Evolutionary conservation across 108 stramenopile genomes (phyloP).

Genomic region (Thalassiosira profunda): DNA sequence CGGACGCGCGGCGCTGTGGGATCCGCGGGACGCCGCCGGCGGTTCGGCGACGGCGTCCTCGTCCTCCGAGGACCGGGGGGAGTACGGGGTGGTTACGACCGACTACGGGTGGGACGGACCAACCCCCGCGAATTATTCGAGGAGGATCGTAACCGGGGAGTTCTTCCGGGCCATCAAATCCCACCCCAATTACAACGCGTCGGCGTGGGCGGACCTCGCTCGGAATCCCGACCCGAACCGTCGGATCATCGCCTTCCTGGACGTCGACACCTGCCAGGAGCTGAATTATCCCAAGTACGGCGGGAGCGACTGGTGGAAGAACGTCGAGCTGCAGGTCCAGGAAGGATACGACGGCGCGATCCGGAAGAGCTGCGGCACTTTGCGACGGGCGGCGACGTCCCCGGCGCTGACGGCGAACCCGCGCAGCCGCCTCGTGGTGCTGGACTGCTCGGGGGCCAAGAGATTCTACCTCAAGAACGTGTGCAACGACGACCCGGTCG

Average conservation of each 20-base stretch:
- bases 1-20: no score
- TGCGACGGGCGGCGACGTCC: background rate
- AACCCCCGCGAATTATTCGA: no score
- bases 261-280: slow-evolving; percentile 37
- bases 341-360: background rate
- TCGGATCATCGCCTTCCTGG: slow-evolving; percentile 27
- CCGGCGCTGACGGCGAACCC: background rate
- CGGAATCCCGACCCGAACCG: background rate
- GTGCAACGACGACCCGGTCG: no score
- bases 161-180: background rate
- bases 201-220: background rate
- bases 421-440: slow-evolving; percentile 2
- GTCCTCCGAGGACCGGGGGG: no score
- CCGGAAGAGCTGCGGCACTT: background rate
- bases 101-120: background rate
- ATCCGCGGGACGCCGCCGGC: no score
- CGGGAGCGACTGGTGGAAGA: slow-evolving; percentile 3
- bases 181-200: background rate
- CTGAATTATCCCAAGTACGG: slow-evolving; percentile 44
- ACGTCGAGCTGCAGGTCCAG: slow-evolving; percentile 7
- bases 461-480: background rate
- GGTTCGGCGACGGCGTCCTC: no score
- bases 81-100: background rate
- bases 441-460: background rate
- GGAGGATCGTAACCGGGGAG: background rate